Conservation (phyloP, 768 basidiomycete genomes). For the Omphalotus guepiniiformis region DNA sequence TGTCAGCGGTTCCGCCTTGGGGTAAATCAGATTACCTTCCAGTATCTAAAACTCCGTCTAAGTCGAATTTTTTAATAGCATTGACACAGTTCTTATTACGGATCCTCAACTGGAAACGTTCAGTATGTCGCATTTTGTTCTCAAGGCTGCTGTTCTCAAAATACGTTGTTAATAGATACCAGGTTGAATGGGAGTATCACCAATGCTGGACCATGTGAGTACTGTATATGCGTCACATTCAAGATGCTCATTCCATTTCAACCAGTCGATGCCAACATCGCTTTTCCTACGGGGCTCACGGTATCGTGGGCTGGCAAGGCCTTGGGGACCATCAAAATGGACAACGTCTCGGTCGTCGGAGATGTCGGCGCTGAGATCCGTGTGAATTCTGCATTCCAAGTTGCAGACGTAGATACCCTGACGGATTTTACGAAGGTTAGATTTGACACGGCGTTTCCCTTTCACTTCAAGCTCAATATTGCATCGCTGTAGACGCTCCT, state of each 20-base stretch:
- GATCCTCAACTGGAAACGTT: conserved; percentile 56
- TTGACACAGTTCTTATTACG: conserved; percentile 59
- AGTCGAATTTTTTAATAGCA: no score
- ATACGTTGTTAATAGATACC: conserved; percentile 43
- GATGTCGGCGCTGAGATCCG: conserved; percentile 61
- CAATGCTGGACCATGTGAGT: conserved; percentile 70
- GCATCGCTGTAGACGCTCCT: conserved; percentile 39
- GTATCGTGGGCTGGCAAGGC: conserved; percentile 56
- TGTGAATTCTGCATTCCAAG: conserved; percentile 49
- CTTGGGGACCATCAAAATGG: conserved; percentile 59
- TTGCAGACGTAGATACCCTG: conserved; percentile 52
- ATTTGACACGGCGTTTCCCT: neutral
- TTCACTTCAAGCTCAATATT: neutral
- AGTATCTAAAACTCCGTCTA: no score
- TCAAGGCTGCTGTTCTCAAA: no score
- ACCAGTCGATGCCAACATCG: conserved; percentile 62
- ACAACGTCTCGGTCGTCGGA: conserved; percentile 51
- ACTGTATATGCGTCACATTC: conserved; percentile 7
- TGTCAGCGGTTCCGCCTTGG: conserved; percentile 52
- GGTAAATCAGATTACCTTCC: conserved; percentile 36
- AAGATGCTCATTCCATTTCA: conserved; percentile 3
- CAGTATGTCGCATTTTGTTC: conserved; percentile 28
- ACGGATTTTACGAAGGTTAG: conserved; percentile 61
- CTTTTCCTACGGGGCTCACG: conserved; percentile 57
- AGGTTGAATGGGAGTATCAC: conserved; percentile 58